Evolutionary conservation across 352 stramenopile species (phyloP).

Genomic region (Phytophthora constricta): DNA sequence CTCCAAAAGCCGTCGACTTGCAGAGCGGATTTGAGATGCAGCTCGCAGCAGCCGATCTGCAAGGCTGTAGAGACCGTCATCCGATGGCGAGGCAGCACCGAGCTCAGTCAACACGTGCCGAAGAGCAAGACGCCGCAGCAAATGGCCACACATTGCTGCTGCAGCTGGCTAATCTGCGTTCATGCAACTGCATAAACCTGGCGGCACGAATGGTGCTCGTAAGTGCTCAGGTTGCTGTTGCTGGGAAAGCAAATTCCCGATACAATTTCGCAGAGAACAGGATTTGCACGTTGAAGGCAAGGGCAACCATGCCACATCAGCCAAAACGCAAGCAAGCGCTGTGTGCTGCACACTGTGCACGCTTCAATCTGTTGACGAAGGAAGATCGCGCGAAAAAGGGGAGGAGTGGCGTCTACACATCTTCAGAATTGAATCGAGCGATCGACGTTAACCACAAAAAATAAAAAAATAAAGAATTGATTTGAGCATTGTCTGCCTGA

Average conservation of each 20-base stretch:
- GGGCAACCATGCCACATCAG: slow-evolving; percentile 1
- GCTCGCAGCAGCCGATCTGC: slow-evolving; percentile 12
- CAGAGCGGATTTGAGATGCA: slow-evolving; percentile 18
- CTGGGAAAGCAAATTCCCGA: slow-evolving; percentile 4
- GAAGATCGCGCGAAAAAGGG: slow-evolving; percentile 3
- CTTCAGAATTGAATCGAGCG: slow-evolving; percentile 7
- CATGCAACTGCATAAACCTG: slow-evolving; percentile 5
- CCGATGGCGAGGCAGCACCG: slow-evolving; percentile 6
- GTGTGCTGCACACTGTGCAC: slow-evolving; percentile 6
- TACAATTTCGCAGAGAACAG: slow-evolving; percentile 6
- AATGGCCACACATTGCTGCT: slow-evolving; percentile 16
- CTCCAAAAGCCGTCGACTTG: slow-evolving; percentile 5
- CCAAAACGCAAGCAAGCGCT: slow-evolving; percentile 17
- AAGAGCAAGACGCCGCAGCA: slow-evolving; percentile 11
- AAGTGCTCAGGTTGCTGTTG: slow-evolving; percentile 5
- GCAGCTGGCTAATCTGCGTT: slow-evolving; percentile 6
- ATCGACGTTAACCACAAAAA: too few relatives aligned
- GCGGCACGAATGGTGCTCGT: slow-evolving; percentile 10
- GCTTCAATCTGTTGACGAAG: slow-evolving; percentile 17
- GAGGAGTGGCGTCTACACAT: neutral
- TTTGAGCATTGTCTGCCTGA: too few relatives aligned
- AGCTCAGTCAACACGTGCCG: slow-evolving; percentile 8
- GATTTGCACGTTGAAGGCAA: slow-evolving; percentile 29
- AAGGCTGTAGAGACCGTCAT: slow-evolving; percentile 16
- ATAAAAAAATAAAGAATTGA: too few relatives aligned